Base-by-base conservation (phyloP, 176 grass and related monocot species). In the Musa itinerans region DNA sequence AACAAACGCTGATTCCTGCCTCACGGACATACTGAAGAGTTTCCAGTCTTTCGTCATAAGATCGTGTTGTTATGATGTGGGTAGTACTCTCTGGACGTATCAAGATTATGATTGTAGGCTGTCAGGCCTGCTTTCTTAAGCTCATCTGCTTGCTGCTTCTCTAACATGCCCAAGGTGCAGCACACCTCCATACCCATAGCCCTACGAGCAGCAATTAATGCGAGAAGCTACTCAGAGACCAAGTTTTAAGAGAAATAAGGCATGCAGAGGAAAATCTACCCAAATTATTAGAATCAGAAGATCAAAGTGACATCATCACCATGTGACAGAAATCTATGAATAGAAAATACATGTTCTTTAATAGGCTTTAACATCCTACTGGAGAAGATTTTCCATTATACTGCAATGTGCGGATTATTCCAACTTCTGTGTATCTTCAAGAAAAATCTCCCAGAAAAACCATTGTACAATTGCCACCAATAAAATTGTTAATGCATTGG, bases 31-130 rank as follows among this genome's bases (percentile, higher is more conserved):
- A 79, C 51, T 95, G 70, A 57, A 99, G 90, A 54, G 91, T 99
- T 64, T 99, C 78, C 72, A 95, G 82, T 78, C 96, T 94, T 76
- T 99, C 86, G 54, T 99, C 96, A 72, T 94, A 95, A 65, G 91
- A 94, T 85, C 89, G 87, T n/a, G 91, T 99, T 50, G 86, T 89
- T 76, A 99, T 99, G 75, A 99, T 92, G 69, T 94, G 96, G 89
- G 76, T 92, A 99, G 82, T 94, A 99, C 80, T 99, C 96, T 88
- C 91, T 99, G 61, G 96, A 95, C 79, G 96, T 99, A 80, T 99
- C 91, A 56, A 99, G 81, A 80, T 99, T 99, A 84, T 99, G 96
- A 85, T 95, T 99, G 85, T 99, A 99, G 11, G 96, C 96, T 74
- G 96, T 99, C 65, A 99, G 96, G n/a, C 91, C 96, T 51, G 91